A percentile compares a stretch with the other conserved stretches of the same genome.
phyloP scores from a whole-genome alignment of 1,284 basidiomycete species.

The Moesziomyces globuligerus region DNA sequence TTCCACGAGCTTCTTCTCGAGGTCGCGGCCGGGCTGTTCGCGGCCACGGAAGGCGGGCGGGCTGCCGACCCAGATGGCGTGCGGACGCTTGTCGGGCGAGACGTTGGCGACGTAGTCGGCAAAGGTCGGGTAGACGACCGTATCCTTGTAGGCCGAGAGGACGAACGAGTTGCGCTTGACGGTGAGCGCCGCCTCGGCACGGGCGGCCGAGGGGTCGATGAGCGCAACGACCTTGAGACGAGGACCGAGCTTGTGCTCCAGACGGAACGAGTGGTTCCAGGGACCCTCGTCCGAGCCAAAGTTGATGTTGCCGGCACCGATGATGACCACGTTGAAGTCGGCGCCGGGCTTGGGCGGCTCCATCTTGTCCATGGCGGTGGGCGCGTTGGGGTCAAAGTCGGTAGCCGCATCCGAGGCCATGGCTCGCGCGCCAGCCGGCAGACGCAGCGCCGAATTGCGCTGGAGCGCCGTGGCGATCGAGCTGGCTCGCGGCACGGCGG shows the following conservation, averaged over 20 bases:
- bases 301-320: conserved; percentile 66
- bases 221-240: conserved; percentile 95
- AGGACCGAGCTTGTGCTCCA: conserved; percentile 82
- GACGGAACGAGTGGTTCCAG: conserved; percentile 67
- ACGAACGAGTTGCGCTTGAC: conserved; percentile 95
- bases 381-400: conserved; percentile 59
- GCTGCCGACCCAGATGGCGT: conserved; percentile 86
- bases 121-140: conserved; percentile 85
- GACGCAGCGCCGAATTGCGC: conserved; percentile 11
- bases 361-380: conserved; percentile 67
- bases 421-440: conserved; percentile 20
- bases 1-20: conserved; percentile 89
- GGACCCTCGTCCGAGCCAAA: conserved; percentile 66
- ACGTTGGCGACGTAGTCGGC: conserved; percentile 83
- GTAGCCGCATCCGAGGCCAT: conserved; percentile 19
- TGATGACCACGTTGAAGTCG: conserved; percentile 66
- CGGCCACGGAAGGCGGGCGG: conserved; percentile 85
- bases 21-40: conserved; percentile 75
- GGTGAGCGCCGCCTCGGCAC: conserved; percentile 81
- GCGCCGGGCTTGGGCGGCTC: conserved; percentile 62
- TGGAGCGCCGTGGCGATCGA: conserved; percentile 15
- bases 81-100: conserved; percentile 70
- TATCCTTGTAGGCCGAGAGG: conserved; percentile 89
- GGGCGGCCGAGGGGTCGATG: conserved; percentile 87
- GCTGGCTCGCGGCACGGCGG: conserved; percentile 14